Evolutionary conservation across 768 basidiomycete species (phyloP).

Genomic region (Rhodosporidiobolus sp.): DNA sequence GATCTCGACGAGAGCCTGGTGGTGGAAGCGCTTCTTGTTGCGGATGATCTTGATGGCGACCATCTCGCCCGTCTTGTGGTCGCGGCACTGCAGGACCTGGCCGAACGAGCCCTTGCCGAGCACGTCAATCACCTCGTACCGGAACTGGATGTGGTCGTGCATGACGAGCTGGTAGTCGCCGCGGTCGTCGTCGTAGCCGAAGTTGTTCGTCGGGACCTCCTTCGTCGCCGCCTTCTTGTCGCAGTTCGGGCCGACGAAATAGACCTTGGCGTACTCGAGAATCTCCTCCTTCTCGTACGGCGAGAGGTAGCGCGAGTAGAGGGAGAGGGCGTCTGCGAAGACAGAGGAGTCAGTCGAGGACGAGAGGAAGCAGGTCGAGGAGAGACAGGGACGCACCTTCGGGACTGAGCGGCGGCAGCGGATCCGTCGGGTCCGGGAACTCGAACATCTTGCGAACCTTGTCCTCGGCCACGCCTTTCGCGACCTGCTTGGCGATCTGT

Average conservation of each 20-base stretch:
- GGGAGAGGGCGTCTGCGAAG: constrained; percentile 47
- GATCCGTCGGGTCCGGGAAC: constrained; percentile 85
- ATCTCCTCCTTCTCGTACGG: constrained; percentile 89
- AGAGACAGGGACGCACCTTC: constrained; percentile 56
- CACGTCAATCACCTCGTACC: constrained; percentile 89
- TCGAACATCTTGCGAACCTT: constrained; percentile 82
- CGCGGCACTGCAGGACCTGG: constrained; percentile 90
- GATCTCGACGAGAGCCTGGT: constrained; percentile 97
- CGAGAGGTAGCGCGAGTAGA: constrained; percentile 64
- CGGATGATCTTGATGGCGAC: constrained; percentile 99
- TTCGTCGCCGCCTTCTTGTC: constrained; percentile 77
- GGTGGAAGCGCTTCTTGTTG: constrained; percentile 98
- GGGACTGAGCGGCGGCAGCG: constrained; percentile 64
- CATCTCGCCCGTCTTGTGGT: constrained; percentile 90
- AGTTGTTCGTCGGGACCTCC: constrained; percentile 75
- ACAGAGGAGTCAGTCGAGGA: background rate
- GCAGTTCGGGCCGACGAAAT: constrained; percentile 72
- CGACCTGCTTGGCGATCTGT: constrained; percentile 81
- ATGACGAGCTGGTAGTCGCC: constrained; percentile 91
- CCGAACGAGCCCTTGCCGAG: constrained; percentile 98
- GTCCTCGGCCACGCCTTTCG: constrained; percentile 75
- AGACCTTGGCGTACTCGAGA: constrained; percentile 77
- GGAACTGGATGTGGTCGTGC: constrained; percentile 89
- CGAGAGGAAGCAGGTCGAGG: background rate
- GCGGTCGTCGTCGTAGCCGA: constrained; percentile 95